Conservation (phyloP, 768 basidiomycete species). For the Antrodiella citrinella region DNA sequence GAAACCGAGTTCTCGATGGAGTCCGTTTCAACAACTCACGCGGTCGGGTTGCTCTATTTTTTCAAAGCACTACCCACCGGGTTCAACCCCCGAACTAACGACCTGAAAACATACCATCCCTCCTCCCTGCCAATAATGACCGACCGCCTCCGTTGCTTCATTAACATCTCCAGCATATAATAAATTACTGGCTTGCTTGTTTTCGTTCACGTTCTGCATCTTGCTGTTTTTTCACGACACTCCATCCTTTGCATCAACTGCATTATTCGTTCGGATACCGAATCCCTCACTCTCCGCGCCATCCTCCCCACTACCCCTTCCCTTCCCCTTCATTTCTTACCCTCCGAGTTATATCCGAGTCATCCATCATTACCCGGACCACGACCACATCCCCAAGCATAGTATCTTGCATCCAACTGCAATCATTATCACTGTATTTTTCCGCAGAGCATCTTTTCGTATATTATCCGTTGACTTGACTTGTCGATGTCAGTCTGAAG, state of each 20-base stretch:
- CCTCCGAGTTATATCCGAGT: constrained; percentile 4
- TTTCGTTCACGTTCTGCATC: constrained; percentile 3
- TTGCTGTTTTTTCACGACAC: constrained; percentile 20
- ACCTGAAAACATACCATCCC: constrained; percentile 9
- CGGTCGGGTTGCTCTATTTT: constrained; percentile 24
- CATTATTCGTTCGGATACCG: no score
- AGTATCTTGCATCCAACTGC: constrained; percentile 13
- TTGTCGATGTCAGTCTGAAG: no score
- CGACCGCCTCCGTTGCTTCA: constrained; percentile 4
- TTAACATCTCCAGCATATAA: constrained; percentile 2
- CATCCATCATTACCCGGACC: not conserved
- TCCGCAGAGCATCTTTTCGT: no score
- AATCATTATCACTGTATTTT: constrained; percentile 2
- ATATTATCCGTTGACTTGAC: no score
- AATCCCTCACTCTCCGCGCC: no score
- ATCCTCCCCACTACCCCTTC: no score
- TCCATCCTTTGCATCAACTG: constrained; percentile 59
- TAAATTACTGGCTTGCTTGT: not conserved
- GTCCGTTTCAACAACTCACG: constrained; percentile 17
- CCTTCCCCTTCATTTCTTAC: constrained; percentile 13
- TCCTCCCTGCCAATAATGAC: constrained; percentile 1
- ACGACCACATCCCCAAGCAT: not conserved
- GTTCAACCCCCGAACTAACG: constrained; percentile 71
- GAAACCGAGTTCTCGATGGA: not conserved
- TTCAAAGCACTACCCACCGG: constrained; percentile 40